Percentiles rank a stretch among this genome's conserved stretches.
These are phyloP conservation scores for Hygrocybe punicea DNA, from an alignment of 768 basidiomycete species.

Conservation along the genomic window DNA sequence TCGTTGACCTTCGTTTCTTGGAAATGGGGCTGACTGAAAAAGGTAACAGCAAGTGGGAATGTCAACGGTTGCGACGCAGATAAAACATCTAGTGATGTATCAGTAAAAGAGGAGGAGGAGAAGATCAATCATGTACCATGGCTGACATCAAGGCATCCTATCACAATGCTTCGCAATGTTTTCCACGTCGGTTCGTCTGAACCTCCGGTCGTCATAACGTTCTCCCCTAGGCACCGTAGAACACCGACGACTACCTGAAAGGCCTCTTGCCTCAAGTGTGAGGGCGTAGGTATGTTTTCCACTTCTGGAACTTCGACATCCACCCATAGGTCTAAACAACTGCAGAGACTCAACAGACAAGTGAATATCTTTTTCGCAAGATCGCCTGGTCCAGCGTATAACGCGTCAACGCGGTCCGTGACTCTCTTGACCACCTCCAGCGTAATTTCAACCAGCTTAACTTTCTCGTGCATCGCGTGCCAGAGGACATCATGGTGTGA, in stretches of 20 bases:
- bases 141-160: constrained; percentile 40
- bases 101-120: not conserved
- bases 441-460: constrained; percentile 51
- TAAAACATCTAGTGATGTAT: constrained; percentile 32
- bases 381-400: constrained; percentile 46
- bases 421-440: constrained; percentile 54
- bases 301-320: constrained; percentile 41
- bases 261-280: constrained; percentile 46
- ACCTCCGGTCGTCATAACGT: constrained; percentile 27
- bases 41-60: constrained; percentile 36
- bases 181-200: constrained; percentile 40
- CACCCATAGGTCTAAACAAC: constrained; percentile 57
- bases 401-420: constrained; percentile 46
- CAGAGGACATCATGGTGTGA: constrained; percentile 48
- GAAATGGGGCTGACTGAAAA: constrained; percentile 41
- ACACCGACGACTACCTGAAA: constrained; percentile 43
- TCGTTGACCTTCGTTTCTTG: constrained; percentile 29
- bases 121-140: constrained; percentile 35
- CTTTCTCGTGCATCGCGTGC: constrained; percentile 55
- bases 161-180: constrained; percentile 38
- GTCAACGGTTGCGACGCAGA: constrained; percentile 33
- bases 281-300: constrained; percentile 45
- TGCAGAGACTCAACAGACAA: constrained; percentile 52
- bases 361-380: constrained; percentile 50
- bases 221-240: constrained; percentile 47